Conservation (phyloP, 768 basidiomycete genomes). For the Suillus plorans region DNA sequence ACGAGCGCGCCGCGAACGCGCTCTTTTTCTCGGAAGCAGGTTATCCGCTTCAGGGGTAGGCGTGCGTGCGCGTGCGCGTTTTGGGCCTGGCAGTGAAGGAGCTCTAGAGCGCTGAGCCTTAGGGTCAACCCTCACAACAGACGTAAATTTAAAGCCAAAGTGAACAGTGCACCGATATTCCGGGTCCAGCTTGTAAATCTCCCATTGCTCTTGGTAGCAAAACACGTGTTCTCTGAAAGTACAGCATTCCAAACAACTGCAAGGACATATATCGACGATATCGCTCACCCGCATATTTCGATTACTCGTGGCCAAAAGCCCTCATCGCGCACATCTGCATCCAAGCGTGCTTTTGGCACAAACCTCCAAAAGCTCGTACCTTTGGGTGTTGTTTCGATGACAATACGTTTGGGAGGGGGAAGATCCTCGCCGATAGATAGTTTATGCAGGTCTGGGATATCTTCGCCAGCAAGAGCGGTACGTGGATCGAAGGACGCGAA, state of each 20-base stretch:
- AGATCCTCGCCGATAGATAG: slow-evolving; percentile 47
- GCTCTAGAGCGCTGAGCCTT: slow-evolving; percentile 10
- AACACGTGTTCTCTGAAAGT: slow-evolving; percentile 44
- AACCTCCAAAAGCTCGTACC: slow-evolving; percentile 70
- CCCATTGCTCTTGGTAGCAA: slow-evolving; percentile 79
- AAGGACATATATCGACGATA: background rate
- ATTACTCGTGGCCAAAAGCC: slow-evolving; percentile 70
- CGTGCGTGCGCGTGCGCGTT: slow-evolving; percentile 30
- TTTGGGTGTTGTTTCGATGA: slow-evolving; percentile 63
- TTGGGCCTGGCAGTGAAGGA: slow-evolving; percentile 17
- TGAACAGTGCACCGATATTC: slow-evolving; percentile 66
- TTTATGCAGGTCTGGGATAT: slow-evolving; percentile 37
- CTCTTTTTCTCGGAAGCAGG: slow-evolving; percentile 23
- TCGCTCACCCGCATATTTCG: slow-evolving; percentile 66
- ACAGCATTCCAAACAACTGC: slow-evolving; percentile 11
- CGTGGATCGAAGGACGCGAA: slow-evolving; percentile 78
- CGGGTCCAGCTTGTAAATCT: slow-evolving; percentile 80
- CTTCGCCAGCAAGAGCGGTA: slow-evolving; percentile 48
- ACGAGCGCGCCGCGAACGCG: slow-evolving; percentile 17
- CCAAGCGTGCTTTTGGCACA: slow-evolving; percentile 66
- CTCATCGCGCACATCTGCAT: slow-evolving; percentile 60
- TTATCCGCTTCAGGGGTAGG: slow-evolving; percentile 23
- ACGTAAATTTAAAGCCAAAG: slow-evolving; percentile 35
- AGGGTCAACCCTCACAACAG: slow-evolving; percentile 21
- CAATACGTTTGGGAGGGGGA: slow-evolving; percentile 65